Percentiles rank a stretch among this genome's conserved stretches.
Evolutionary conservation across 2,329 filamentous ascomycete species (phyloP).

Genomic region (Venturia asperata): DNA sequence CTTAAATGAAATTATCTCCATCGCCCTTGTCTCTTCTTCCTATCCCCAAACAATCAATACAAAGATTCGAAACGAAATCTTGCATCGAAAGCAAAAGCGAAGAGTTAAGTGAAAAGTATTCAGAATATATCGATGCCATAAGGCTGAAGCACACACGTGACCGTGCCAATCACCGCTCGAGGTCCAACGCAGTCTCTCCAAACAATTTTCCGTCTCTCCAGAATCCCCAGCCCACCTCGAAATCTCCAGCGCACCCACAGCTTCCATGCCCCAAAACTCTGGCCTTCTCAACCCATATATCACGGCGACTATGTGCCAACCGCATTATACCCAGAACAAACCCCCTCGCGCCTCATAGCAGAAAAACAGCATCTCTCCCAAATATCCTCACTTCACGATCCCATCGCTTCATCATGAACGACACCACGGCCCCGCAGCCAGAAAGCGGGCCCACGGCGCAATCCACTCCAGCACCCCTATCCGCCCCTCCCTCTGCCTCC

Average conservation of each 20-base stretch:
- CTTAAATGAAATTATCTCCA: too few species aligned
- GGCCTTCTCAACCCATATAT: background rate
- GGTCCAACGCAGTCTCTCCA: background rate
- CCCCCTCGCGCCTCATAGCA: background rate
- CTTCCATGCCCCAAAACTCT: background rate
- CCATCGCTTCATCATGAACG: background rate
- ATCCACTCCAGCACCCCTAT: background rate
- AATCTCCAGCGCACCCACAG: background rate
- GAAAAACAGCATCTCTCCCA: background rate
- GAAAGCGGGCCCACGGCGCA: background rate
- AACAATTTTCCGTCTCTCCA: too few species aligned
- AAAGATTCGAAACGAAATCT: too few species aligned
- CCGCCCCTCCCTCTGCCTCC: constrained; percentile 12
- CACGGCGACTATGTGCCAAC: background rate
- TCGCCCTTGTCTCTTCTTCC: too few species aligned
- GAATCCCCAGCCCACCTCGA: background rate
- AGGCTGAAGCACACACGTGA: background rate
- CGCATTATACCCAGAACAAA: background rate
- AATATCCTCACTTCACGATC: background rate
- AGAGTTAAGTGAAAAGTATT: too few species aligned
- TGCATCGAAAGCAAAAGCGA: too few species aligned
- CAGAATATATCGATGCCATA: background rate
- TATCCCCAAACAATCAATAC: too few species aligned
- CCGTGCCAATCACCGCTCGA: background rate
- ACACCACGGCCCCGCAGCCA: background rate